Evolutionary conservation across 2,329 filamentous ascomycete species (phyloP).

Genomic region (Pseudogymnoascus sp.): DNA sequence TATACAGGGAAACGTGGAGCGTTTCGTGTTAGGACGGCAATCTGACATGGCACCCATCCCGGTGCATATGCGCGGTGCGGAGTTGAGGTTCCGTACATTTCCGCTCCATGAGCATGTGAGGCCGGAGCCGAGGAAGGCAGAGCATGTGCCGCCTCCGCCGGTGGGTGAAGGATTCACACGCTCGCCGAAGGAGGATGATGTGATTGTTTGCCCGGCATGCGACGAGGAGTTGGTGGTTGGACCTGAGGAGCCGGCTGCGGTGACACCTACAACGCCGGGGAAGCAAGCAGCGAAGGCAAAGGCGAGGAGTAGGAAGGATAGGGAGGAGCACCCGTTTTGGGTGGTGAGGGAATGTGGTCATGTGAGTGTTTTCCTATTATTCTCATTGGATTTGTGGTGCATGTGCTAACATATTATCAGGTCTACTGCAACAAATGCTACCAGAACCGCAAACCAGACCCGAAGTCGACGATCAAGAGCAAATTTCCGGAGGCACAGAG

Average conservation of each 20-base stretch:
- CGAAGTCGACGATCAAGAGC: constrained; percentile 29
- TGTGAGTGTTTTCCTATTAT: constrained; percentile 44
- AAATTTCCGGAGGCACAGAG: background rate
- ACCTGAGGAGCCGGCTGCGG: constrained; percentile 23
- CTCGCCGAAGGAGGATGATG: constrained; percentile 60
- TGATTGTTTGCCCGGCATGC: constrained; percentile 79
- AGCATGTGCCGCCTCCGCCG: constrained; percentile 33
- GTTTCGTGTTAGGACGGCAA: background rate
- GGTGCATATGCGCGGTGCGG: background rate
- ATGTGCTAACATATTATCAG: constrained; percentile 31
- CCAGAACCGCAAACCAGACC: constrained; percentile 42
- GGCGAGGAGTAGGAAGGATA: constrained; percentile 40
- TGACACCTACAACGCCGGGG: background rate
- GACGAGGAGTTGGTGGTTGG: constrained; percentile 63
- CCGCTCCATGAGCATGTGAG: background rate
- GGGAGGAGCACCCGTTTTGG: constrained; percentile 79
- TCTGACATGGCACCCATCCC: background rate
- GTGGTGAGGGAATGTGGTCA: constrained; percentile 86
- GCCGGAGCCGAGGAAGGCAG: constrained; percentile 15
- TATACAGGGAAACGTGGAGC: background rate
- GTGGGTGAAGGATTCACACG: constrained; percentile 73
- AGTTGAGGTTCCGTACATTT: background rate
- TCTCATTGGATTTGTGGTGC: background rate
- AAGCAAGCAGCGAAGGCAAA: constrained; percentile 34
- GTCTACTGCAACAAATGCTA: constrained; percentile 57